phyloP scores from a whole-genome alignment of 2,329 filamentous ascomycete species.

The Talaromyces sp. region DNA sequence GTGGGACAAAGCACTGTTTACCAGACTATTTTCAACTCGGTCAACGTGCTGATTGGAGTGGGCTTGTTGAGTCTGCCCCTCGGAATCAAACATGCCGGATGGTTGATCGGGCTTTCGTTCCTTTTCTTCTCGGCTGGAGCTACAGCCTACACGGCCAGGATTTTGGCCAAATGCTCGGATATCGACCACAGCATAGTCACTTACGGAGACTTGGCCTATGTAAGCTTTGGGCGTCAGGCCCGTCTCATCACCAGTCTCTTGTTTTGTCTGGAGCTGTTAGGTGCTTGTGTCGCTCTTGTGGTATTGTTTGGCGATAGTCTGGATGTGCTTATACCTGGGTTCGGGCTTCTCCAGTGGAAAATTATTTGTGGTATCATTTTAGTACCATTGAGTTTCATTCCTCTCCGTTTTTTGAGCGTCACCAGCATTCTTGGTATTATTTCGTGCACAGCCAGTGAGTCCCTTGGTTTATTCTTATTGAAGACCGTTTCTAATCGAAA shows the following conservation, averaged over 20 bases:
- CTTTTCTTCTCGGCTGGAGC: slow-evolving; percentile 66
- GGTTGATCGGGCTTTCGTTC: slow-evolving; percentile 74
- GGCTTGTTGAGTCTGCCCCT: slow-evolving; percentile 84
- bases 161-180: slow-evolving; percentile 84
- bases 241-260: slow-evolving; percentile 76
- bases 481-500: slow-evolving; percentile 20
- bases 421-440: slow-evolving; percentile 91
- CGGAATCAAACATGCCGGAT: slow-evolving; percentile 80
- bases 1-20: slow-evolving; percentile 92
- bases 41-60: slow-evolving; percentile 86
- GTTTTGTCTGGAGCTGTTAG: slow-evolving; percentile 81
- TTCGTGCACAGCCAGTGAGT: slow-evolving; percentile 79
- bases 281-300: slow-evolving; percentile 80
- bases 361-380: slow-evolving; percentile 72
- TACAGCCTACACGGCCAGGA: slow-evolving; percentile 78
- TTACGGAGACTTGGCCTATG: slow-evolving; percentile 87
- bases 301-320: slow-evolving; percentile 93
- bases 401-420: slow-evolving; percentile 76
- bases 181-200: slow-evolving; percentile 80
- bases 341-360: slow-evolving; percentile 73
- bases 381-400: slow-evolving; percentile 76
- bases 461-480: background rate
- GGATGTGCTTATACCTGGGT: slow-evolving; percentile 66
- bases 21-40: slow-evolving; percentile 94
- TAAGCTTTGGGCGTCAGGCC: slow-evolving; percentile 78